phyloP scores from a whole-genome alignment of 305 asterid species.

The Fraxinus greggii region DNA sequence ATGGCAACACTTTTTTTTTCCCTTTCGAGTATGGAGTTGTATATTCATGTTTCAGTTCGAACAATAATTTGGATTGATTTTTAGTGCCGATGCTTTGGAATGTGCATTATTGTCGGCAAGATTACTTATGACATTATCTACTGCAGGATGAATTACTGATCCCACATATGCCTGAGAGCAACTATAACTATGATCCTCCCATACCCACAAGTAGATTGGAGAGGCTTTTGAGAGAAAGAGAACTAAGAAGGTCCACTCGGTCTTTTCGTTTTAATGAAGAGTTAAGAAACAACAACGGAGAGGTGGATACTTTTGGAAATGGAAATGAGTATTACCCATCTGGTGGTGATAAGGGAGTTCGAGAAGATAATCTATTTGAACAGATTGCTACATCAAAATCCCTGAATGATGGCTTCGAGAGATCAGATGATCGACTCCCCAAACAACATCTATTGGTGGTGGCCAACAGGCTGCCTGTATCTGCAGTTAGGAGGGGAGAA shows the following conservation, averaged over 20 bases:
- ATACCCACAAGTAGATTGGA: constrained; percentile 61
- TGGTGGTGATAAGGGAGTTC: constrained; percentile 42
- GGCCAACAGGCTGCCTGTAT: constrained; percentile 81
- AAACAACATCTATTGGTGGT: constrained; percentile 75
- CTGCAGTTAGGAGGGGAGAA: constrained; percentile 72
- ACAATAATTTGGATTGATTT: not conserved
- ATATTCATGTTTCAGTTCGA: constrained; percentile 8
- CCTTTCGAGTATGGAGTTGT: not conserved
- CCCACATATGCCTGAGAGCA: constrained; percentile 37
- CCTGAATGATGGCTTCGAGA: constrained; percentile 35
- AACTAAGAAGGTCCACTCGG: constrained; percentile 58
- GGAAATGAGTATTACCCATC: constrained; percentile 34
- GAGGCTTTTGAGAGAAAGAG: constrained; percentile 77
- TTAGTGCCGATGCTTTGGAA: not conserved
- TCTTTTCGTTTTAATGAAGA: constrained; percentile 47
- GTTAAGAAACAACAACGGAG: constrained; percentile 44
- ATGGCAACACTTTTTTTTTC: not conserved
- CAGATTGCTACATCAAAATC: constrained; percentile 33
- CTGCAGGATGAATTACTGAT: constrained; percentile 38
- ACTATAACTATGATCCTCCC: constrained; percentile 32
- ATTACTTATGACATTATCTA: constrained; percentile 20
- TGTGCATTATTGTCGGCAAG: not conserved
- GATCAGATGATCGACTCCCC: constrained; percentile 41
- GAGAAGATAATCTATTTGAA: constrained; percentile 45
- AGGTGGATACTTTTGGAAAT: constrained; percentile 34